Evolutionary conservation across 805 yeast species (phyloP), one percentile per base, ranked within the genome.

Genomic region (Cyberlindnera subsufficiens): DNA sequence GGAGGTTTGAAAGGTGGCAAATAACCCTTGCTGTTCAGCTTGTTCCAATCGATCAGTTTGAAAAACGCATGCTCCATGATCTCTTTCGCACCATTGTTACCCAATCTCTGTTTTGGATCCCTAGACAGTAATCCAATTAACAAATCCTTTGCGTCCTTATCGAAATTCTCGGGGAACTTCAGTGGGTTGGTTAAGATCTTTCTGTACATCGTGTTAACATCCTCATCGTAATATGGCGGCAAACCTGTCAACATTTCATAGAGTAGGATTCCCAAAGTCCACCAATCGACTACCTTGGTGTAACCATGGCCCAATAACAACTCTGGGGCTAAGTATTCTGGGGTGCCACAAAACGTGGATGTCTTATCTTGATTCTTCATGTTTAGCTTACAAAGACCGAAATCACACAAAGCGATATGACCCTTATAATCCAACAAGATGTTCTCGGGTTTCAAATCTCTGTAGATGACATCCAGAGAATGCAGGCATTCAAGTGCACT

Each of bases 201-300:
- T 57, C 86, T 80, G 69, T 93, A 93, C 99, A 93, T 93, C 35
- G 80, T 80, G 45, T 89, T 83, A 6, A 86, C 85, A 64, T 90
- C 93, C 59, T 90, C 96, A 60, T 93, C 98, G 61, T 88, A 93
- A 62, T 88, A 93, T 32, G 99, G 99, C 5, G 99, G 99, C 52
- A 93, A 73, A 1, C 98, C 96, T 1, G 97, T 89, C 47, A 93
- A 71, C 99, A 93, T 93, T 60, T 91, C 99, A 61, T 88, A 93
- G 36, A 93, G 69, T 42, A 93, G 71, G 15, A 91, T 90, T 34
- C 99, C 99, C 54, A 93, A 71, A 1, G 99, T 93, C 99, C 99
- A 93, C 91, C 96, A 93, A 65, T 93, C 99, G 18, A 93, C 98
- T 9, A 85, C 84, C 62, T 96, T 81, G 3, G 98, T 89, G 64